These are phyloP conservation scores for Cytospora piceicola DNA, from an alignment of 2,329 filamentous ascomycete genomes.

Conservation along the genomic window DNA sequence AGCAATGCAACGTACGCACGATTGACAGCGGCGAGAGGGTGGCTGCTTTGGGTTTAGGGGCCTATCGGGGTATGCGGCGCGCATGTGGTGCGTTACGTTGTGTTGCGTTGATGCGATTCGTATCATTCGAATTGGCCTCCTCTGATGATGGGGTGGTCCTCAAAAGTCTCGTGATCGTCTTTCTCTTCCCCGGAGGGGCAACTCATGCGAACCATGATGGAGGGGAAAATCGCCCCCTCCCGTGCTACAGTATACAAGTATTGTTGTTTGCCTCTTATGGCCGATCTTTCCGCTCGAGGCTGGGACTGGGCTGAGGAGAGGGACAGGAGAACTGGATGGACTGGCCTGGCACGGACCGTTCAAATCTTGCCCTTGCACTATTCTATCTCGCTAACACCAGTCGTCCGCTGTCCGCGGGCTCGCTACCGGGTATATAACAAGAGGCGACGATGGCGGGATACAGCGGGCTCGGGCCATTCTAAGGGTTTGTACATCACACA, in stretches of 20 bases:
- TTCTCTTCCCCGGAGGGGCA: background rate
- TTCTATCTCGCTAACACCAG: constrained; percentile 14
- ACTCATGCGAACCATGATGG: background rate
- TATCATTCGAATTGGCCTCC: constrained; percentile 14
- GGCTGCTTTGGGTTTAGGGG: background rate
- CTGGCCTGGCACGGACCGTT: constrained; percentile 24
- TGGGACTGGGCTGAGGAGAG: constrained; percentile 19
- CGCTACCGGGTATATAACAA: constrained; percentile 14
- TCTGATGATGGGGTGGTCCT: background rate
- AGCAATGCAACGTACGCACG: background rate
- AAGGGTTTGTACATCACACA: background rate
- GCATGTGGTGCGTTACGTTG: background rate
- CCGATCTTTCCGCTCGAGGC: constrained; percentile 17
- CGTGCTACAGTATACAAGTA: background rate
- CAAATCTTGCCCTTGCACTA: constrained; percentile 12
- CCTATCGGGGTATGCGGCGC: constrained; percentile 5
- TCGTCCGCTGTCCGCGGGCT: constrained; percentile 12
- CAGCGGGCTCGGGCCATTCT: background rate
- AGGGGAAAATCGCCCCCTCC: background rate
- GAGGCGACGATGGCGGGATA: constrained; percentile 14
- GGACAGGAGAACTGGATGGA: constrained; percentile 6
- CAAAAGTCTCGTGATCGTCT: constrained; percentile 19
- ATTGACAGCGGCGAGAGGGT: background rate
- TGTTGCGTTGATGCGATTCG: background rate
- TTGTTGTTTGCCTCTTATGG: background rate